These are phyloP conservation scores for Lagenaria siceraria DNA, from an alignment of 306 rosid species.

Conservation along the genomic window DNA sequence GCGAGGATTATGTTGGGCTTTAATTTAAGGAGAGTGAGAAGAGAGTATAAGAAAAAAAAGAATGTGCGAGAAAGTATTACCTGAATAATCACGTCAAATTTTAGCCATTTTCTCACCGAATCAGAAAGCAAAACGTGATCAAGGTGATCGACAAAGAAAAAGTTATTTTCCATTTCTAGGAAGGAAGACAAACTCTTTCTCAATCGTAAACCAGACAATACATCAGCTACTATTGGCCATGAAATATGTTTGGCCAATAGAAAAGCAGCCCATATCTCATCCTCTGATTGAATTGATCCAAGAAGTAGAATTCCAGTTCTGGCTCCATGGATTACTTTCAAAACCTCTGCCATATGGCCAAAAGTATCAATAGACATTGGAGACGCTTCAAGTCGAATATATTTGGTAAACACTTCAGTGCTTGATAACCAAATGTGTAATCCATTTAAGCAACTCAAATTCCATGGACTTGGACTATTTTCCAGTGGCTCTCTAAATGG, in stretches of 20 bases:
- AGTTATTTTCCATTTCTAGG: constrained; percentile 44
- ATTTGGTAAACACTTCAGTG: constrained; percentile 77
- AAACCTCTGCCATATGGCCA: constrained; percentile 43
- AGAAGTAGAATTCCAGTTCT: constrained; percentile 54
- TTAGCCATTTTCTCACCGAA: constrained; percentile 42
- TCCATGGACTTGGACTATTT: constrained; percentile 59
- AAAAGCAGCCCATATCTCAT: constrained; percentile 91
- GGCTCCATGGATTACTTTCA: constrained; percentile 36
- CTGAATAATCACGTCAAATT: constrained; percentile 75
- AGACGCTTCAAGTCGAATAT: constrained; percentile 36
- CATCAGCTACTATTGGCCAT: constrained; percentile 91
- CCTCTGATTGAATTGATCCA: constrained; percentile 74
- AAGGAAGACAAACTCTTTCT: constrained; percentile 53
- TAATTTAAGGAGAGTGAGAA: not conserved
- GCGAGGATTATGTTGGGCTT: not conserved
- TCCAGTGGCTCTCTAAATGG: constrained; percentile 89
- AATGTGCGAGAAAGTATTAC: constrained; percentile 20
- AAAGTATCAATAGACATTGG: constrained; percentile 18
- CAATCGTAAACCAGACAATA: constrained; percentile 81
- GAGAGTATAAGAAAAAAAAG: not conserved
- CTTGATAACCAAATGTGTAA: constrained; percentile 61
- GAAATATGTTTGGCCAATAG: constrained; percentile 75
- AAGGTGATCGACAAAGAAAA: constrained; percentile 74
- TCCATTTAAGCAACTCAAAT: constrained; percentile 56
- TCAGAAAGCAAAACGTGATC: constrained; percentile 79